Evolutionary conservation across 257 asterid genomes (phyloP).

Genomic region (Scutellaria baicalensis): DNA sequence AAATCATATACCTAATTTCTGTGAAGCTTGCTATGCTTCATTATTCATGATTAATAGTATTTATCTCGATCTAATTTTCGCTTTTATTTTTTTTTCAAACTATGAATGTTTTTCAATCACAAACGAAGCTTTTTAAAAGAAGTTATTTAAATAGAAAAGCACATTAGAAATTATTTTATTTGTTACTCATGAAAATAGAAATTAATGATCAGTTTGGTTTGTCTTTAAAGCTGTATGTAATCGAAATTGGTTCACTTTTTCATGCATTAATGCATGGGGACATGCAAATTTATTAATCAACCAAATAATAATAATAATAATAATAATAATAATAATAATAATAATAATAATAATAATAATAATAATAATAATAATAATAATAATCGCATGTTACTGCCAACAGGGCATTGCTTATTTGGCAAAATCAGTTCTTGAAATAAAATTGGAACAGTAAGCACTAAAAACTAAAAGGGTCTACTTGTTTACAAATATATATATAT

Average conservation of each 20-base stretch:
- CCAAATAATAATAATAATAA: too few species aligned
- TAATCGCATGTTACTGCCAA: not conserved
- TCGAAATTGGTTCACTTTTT: slow-evolving; percentile 9
- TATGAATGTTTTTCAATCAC: too few species aligned
- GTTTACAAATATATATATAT: too few species aligned
- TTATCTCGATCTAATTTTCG: too few species aligned
- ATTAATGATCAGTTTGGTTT: not conserved
- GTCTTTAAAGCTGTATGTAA: not conserved
- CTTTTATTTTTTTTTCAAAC: too few species aligned
- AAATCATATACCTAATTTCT: too few species aligned
- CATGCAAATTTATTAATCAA: slow-evolving; percentile 25
- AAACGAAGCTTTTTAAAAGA: not conserved
- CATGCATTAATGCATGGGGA: slow-evolving; percentile 42
- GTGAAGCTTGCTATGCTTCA: too few species aligned
- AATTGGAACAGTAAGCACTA: too few species aligned
- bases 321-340: not conserved
- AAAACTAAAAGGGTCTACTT: too few species aligned
- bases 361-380: not conserved
- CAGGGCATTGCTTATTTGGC: not conserved
- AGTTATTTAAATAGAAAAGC: not conserved
- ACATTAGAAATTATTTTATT: not conserved
- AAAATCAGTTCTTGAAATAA: not conserved
- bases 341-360: too few species aligned
- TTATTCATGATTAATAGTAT: too few species aligned
- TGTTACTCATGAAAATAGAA: too few species aligned